Evolutionary conservation across 768 basidiomycete genomes (phyloP), one percentile per base, ranked within the genome.

Genomic region (Leccinum incarnatum): DNA sequence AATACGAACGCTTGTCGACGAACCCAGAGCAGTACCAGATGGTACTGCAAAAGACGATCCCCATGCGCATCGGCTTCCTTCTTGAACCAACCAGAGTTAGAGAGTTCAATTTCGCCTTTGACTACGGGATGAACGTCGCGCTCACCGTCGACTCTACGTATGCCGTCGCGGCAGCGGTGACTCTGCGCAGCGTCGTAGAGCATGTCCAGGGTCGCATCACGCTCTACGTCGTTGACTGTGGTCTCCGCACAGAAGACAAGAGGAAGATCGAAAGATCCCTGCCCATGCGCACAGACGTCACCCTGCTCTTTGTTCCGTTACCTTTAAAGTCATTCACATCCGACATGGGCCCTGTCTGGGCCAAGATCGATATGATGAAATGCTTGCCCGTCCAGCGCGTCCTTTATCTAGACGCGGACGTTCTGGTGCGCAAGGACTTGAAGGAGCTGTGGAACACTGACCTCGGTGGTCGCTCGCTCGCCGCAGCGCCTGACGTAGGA

Each of bases 371-470:
- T 55, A 71, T 83, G 69, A 67, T 79, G 32, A 64, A 59, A 2
- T 54, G 72, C n/a, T 61, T 84, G 27, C 84, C 83, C 0, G 75
- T 79, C 21, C 81, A 84, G 63, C 73, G 80, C 0, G 76, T 77
- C 10, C 68, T 83, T 5, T 84, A 83, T 61, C 72, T 85, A 15
- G 83, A 86, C 45, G 79, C 79, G 8, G 84, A 86, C 62, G 70
- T 78, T 14, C 68, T 85, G 1, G 76, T 83, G 11, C 76, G 78
- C 17, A 63, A 56, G 10, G 76, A 76, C 59, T 42, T 84, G 53
- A 65, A 61, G 34, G 66, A 62, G 12, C 64, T 84, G 40, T 85
- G 83, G 83, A 62, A 72, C 19, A 77, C 71, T 4, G 75, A 83
- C 65, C 69, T 84, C 49, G 42, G 61, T 6, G 79, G 76, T 8